Evolutionary conservation across 441 rosid genomes (phyloP).

Genomic region (Isatis lusitanica): DNA sequence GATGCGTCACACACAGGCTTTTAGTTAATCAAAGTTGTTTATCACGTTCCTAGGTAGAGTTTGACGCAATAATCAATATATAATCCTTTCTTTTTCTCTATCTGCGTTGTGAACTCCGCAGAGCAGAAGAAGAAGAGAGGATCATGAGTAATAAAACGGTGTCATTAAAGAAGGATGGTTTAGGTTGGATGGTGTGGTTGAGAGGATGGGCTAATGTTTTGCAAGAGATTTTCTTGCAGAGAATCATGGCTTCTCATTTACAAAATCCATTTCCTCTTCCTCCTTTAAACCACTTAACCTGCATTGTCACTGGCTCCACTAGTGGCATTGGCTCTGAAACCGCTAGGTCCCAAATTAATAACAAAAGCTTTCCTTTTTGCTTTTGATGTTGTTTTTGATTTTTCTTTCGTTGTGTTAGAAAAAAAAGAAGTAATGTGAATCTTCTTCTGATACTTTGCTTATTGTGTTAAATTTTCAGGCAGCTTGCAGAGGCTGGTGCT

Average conservation of each 20-base stretch:
- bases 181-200: conserved; percentile 88
- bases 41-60: not conserved
- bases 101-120: conserved; percentile 2
- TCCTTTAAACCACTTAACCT: conserved; percentile 68
- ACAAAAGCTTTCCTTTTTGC: not conserved
- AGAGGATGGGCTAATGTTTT: conserved; percentile 70
- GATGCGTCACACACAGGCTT: conserved; percentile 19
- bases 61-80: not conserved
- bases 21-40: not conserved
- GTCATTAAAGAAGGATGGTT: conserved; percentile 41
- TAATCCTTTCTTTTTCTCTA: conserved; percentile 6
- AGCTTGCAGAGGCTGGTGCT: conserved; percentile 85
- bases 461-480: conserved; percentile 39
- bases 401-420: not conserved
- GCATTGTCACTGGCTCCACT: conserved; percentile 84
- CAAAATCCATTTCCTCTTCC: conserved; percentile 53
- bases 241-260: conserved; percentile 77
- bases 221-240: conserved; percentile 72
- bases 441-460: not conserved
- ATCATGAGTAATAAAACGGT: conserved; percentile 25
- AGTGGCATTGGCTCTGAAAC: conserved; percentile 91
- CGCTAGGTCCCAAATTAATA: conserved; percentile 46
- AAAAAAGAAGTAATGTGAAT: not conserved
- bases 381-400: not conserved
- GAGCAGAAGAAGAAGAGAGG: conserved; percentile 28